A percentile compares a stretch with the other conserved stretches of the same genome.
Conservation (phyloP, 2,329 filamentous ascomycete species). For the Thelonectria olida region DNA sequence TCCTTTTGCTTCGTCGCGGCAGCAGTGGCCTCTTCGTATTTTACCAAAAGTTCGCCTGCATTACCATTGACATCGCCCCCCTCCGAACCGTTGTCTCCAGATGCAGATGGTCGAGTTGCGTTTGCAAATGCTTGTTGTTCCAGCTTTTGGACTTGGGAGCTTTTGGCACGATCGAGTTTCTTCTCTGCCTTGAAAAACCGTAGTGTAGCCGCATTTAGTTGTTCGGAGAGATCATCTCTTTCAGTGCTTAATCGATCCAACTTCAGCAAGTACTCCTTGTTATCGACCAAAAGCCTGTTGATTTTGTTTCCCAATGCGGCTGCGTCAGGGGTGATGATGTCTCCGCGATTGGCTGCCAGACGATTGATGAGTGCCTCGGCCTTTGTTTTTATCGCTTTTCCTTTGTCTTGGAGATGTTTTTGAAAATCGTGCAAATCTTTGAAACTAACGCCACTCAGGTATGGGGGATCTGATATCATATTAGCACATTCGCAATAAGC, state of each 20-base stretch:
- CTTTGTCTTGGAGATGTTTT: conserved; percentile 80
- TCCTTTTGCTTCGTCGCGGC: conserved; percentile 85
- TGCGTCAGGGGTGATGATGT: conserved; percentile 72
- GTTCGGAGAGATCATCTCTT: conserved; percentile 85
- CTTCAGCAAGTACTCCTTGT: conserved; percentile 83
- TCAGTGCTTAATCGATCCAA: conserved; percentile 79
- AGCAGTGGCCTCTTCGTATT: conserved; percentile 81
- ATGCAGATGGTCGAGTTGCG: conserved; percentile 59
- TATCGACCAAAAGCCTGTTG: conserved; percentile 76
- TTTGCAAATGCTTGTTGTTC: conserved; percentile 88
- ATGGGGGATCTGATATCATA: conserved; percentile 59
- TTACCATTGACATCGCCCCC: conserved; percentile 63
- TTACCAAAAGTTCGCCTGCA: conserved; percentile 74
- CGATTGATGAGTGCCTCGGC: conserved; percentile 74
- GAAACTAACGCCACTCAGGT: conserved; percentile 68
- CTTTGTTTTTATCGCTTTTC: conserved; percentile 78
- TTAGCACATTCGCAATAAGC: conserved; percentile 21
- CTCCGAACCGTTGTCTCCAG: conserved; percentile 58
- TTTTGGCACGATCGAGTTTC: conserved; percentile 89
- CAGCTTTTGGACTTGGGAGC: conserved; percentile 87
- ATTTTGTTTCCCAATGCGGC: conserved; percentile 79
- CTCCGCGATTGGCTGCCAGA: conserved; percentile 60
- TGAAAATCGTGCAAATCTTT: conserved; percentile 78
- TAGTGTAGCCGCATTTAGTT: conserved; percentile 87
- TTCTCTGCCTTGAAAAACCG: conserved; percentile 96